Percentiles rank a stretch among this genome's conserved stretches.
These are phyloP conservation scores for Fusarium sp. DNA, from an alignment of 2,329 filamentous ascomycete genomes.

Conservation along the genomic window DNA sequence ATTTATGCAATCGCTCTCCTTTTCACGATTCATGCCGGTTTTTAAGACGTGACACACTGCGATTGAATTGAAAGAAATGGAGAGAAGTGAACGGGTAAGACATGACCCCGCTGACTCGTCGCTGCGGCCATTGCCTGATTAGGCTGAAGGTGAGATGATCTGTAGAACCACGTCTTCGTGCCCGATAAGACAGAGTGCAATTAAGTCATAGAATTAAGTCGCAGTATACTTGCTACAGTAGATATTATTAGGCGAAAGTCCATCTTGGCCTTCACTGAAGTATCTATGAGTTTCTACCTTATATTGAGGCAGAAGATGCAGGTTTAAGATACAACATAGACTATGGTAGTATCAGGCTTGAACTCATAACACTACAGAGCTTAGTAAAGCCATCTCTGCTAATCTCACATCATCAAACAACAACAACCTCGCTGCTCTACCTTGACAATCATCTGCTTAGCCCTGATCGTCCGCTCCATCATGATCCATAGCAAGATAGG, in stretches of 20 bases:
- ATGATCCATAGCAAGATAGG: background rate
- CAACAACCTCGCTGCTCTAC: background rate
- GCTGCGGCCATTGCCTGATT: background rate
- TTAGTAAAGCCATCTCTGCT: background rate
- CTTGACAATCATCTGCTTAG: background rate
- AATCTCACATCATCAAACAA: background rate
- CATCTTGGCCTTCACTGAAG: too few relatives aligned
- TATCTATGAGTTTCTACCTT: too few relatives aligned
- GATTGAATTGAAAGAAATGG: background rate
- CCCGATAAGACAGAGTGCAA: too few relatives aligned
- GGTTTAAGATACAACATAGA: too few relatives aligned
- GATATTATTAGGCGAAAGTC: too few relatives aligned
- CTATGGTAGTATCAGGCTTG: too few relatives aligned
- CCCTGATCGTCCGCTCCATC: background rate
- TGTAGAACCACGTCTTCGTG: background rate
- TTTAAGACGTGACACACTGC: too few relatives aligned
- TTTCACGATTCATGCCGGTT: background rate
- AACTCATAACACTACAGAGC: too few relatives aligned
- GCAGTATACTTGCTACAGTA: too few relatives aligned
- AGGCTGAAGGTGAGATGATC: background rate
- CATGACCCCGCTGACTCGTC: background rate
- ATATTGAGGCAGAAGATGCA: too few relatives aligned
- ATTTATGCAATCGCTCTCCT: rapidly evolving
- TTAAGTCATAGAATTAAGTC: too few relatives aligned
- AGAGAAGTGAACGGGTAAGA: background rate